phyloP scores from a whole-genome alignment of 805 yeast species.

The Candida manassasensis region DNA sequence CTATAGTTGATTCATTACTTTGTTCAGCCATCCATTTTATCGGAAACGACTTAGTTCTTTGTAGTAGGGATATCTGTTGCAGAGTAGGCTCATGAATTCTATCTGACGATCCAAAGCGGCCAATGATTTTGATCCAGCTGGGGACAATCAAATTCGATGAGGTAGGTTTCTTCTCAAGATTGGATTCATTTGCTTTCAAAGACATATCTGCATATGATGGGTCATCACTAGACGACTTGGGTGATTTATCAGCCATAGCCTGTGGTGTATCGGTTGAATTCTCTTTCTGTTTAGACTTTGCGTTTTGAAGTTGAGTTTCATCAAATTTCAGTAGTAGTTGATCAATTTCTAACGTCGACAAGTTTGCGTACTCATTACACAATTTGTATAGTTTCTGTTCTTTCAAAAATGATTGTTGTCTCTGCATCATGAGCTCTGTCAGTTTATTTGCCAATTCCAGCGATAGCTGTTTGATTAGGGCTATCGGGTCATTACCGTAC shows the following conservation, averaged over 20 bases:
- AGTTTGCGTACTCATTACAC: conserved; percentile 32
- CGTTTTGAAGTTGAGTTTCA: neutral
- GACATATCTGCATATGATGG: no score
- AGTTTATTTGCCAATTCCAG: conserved; percentile 45
- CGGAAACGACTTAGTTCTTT: neutral
- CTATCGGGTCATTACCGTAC: conserved; percentile 21
- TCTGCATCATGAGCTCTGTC: conserved; percentile 37
- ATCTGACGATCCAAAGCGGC: conserved; percentile 6
- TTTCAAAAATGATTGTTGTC: conserved; percentile 26
- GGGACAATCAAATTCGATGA: neutral
- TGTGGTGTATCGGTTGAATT: conserved; percentile 7
- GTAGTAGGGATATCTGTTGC: neutral
- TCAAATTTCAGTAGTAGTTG: conserved; percentile 16
- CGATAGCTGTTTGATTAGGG: conserved; percentile 43
- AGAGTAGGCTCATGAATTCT: neutral
- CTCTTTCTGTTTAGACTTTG: neutral
- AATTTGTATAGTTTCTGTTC: conserved; percentile 31
- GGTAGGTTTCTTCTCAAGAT: no score
- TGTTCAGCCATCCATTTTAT: neutral
- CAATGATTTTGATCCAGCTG: conserved; percentile 5
- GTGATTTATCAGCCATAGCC: no score
- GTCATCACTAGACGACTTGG: no score
- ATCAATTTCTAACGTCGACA: conserved; percentile 34
- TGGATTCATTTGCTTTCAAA: no score
- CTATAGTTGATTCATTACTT: neutral